phyloP scores from a whole-genome alignment of 192 early-diverging fungal genomes.

The Thoreauomyces humboldtii region DNA sequence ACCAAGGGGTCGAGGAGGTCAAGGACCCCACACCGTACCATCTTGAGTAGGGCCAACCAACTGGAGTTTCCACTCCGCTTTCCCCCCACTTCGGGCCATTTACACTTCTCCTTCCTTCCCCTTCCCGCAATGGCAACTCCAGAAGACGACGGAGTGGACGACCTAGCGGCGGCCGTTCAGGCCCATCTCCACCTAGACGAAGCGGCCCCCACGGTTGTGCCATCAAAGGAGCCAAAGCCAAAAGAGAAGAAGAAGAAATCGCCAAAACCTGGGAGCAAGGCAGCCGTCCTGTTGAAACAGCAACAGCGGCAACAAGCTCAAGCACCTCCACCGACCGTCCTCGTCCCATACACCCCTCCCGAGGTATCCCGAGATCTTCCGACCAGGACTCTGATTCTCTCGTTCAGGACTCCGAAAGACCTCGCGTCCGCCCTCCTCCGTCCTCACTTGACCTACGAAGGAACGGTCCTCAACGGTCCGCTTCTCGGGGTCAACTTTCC shows the following conservation, averaged over 20 bases:
- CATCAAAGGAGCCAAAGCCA: too few relatives aligned
- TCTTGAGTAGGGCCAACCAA: too few relatives aligned
- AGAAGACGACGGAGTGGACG: too few relatives aligned
- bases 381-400: constrained; percentile 29
- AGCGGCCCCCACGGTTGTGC: too few relatives aligned
- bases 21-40: too few relatives aligned
- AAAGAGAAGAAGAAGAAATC: constrained; percentile 22
- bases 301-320: constrained; percentile 4
- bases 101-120: too few relatives aligned
- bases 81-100: too few relatives aligned
- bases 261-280: constrained; percentile 41
- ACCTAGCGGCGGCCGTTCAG: too few relatives aligned
- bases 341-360: constrained; percentile 5
- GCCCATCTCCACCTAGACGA: too few relatives aligned
- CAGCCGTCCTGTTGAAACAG: constrained; percentile 23
- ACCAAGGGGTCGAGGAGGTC: too few relatives aligned
- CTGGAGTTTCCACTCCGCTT: too few relatives aligned
- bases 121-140: too few relatives aligned
- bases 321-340: neutral
- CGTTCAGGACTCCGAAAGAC: constrained; percentile 20
- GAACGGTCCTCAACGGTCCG: constrained; percentile 44
- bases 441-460: constrained; percentile 49
- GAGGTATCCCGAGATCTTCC: neutral
- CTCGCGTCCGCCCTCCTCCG: constrained; percentile 35
- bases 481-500: constrained; percentile 55